A percentile compares a stretch with the other conserved stretches of the same genome.
phyloP scores from a whole-genome alignment of 352 stramenopile genomes.

The Aphanomyces astaci region DNA sequence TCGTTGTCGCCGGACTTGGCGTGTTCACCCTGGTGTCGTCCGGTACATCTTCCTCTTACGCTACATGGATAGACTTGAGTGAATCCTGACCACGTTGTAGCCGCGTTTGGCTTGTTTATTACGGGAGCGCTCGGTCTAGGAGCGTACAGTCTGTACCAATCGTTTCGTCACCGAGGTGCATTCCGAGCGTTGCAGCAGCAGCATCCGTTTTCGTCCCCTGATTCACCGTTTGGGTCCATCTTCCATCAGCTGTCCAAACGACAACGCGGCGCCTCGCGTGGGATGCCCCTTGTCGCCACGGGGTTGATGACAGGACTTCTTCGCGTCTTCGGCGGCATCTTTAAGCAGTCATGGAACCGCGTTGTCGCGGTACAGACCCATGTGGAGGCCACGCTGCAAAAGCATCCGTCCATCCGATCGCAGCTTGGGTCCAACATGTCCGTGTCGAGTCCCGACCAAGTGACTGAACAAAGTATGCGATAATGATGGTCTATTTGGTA shows the following conservation, averaged over 20 bases:
- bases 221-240: not conserved
- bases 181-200: not conserved
- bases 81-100: not conserved
- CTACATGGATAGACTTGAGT: too few species aligned
- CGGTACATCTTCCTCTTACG: not conserved
- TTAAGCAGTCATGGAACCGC: constrained; percentile 14
- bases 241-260: not conserved
- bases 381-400: not conserved
- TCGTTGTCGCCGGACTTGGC: constrained; percentile 3
- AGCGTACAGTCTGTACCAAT: constrained; percentile 14
- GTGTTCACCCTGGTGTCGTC: constrained; percentile 10
- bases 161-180: not conserved
- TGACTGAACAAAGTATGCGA: constrained; percentile 8
- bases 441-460: not conserved
- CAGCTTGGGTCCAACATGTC: not conserved
- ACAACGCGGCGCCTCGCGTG: not conserved
- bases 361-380: not conserved
- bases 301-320: constrained; percentile 1
- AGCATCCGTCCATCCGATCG: constrained; percentile 5
- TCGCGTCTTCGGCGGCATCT: constrained; percentile 2
- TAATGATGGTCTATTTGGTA: not conserved
- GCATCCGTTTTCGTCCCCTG: not conserved
- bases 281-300: constrained; percentile 5
- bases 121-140: constrained; percentile 8
- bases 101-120: constrained; percentile 1